Percentiles rank a stretch among this genome's conserved stretches.
Evolutionary conservation across 176 grass and related monocot genomes (phyloP).

Genomic region (Themeda triandra): DNA sequence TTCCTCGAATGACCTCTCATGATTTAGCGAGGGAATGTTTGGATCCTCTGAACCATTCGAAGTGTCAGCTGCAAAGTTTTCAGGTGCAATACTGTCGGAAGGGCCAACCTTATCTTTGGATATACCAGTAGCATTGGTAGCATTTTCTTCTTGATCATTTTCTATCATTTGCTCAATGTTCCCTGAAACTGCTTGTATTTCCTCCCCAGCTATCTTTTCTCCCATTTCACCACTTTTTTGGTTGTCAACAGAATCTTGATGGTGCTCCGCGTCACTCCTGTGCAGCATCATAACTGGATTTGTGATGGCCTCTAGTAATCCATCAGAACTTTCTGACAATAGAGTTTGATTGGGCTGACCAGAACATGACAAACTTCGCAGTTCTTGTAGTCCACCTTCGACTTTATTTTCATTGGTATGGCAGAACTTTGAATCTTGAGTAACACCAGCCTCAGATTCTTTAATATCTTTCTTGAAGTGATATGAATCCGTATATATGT

Average conservation of each 20-base stretch:
- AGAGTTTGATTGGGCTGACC: constrained; percentile 17
- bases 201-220: constrained; percentile 6
- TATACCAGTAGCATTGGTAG: constrained; percentile 10
- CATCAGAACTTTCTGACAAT: constrained; percentile 57
- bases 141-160: constrained; percentile 18
- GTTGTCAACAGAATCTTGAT: constrained; percentile 35
- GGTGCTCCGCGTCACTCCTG: constrained; percentile 36
- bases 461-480: constrained; percentile 39
- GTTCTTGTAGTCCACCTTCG: constrained; percentile 21
- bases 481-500: constrained; percentile 40
- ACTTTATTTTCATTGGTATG: constrained; percentile 30
- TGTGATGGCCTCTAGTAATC: constrained; percentile 86
- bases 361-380: constrained; percentile 31
- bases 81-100: background rate
- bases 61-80: constrained; percentile 16
- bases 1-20: constrained; percentile 30
- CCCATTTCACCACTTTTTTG: constrained; percentile 7
- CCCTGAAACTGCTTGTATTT: constrained; percentile 23
- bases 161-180: constrained; percentile 12
- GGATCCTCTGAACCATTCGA: constrained; percentile 15
- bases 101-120: constrained; percentile 29
- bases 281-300: constrained; percentile 67
- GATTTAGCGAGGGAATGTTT: constrained; percentile 17
- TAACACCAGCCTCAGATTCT: constrained; percentile 10
- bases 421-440: constrained; percentile 13